Evolutionary conservation across 192 early-diverging fungal species (phyloP).

Genomic region (Phlyctochytrium arcticum): DNA sequence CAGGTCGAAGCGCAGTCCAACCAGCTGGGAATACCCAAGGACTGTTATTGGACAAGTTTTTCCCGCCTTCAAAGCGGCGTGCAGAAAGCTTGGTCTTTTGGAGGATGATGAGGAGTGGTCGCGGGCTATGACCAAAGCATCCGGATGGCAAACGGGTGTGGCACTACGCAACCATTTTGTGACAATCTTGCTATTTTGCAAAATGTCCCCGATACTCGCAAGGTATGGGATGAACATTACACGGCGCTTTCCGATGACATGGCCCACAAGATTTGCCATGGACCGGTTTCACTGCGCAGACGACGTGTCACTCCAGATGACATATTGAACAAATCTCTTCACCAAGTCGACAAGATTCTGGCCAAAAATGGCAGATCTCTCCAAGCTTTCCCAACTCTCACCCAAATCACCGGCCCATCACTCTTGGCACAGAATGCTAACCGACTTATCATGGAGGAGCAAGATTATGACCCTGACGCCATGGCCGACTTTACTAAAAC

Average conservation of each 20-base stretch:
- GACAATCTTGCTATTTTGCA: neutral
- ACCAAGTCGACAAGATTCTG: neutral
- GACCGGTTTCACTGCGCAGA: no score
- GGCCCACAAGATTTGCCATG: no score
- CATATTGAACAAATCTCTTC: neutral
- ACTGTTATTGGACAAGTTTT: neutral
- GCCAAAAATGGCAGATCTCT: neutral
- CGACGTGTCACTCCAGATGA: no score
- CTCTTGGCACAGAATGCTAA: neutral
- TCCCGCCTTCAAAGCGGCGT: neutral
- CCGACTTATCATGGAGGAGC: neutral
- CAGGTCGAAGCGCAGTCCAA: neutral
- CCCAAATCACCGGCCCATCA: neutral
- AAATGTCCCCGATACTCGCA: neutral
- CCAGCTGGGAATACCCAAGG: neutral
- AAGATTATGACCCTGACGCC: neutral
- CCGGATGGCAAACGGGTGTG: no score
- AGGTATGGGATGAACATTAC: neutral
- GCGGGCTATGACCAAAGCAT: neutral
- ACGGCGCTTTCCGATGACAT: neutral
- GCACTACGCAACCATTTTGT: neutral
- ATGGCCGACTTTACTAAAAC: neutral
- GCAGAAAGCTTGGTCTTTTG: neutral
- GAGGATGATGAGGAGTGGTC: neutral
- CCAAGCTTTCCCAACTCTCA: neutral